These are phyloP conservation scores for Phytophthora ramorum DNA, from an alignment of 352 stramenopile species.

Conservation along the genomic window DNA sequence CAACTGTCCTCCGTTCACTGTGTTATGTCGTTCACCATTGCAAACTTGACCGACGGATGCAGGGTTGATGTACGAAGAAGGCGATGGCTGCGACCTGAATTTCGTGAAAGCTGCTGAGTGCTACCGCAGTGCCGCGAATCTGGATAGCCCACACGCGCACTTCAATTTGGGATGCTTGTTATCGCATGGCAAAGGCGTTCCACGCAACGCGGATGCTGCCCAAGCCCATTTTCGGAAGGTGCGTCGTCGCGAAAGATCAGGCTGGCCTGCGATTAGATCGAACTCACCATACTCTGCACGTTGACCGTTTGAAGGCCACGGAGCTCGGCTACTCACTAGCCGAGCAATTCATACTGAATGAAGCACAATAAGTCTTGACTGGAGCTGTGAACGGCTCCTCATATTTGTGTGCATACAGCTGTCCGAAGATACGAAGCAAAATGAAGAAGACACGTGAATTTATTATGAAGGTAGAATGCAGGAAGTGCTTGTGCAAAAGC, in stretches of 20 bases:
- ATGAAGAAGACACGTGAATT: constrained; percentile 40
- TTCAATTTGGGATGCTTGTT: constrained; percentile 84
- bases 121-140: constrained; percentile 58
- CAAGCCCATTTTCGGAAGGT: constrained; percentile 70
- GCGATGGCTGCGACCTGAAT: constrained; percentile 74
- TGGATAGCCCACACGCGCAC: constrained; percentile 63
- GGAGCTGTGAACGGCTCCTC: neutral
- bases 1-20: neutral
- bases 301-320: constrained; percentile 36
- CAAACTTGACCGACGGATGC: neutral
- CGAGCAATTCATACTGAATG: constrained; percentile 52
- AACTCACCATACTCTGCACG: constrained; percentile 13
- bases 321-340: constrained; percentile 68
- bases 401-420: constrained; percentile 14
- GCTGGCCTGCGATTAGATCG: neutral
- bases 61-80: constrained; percentile 80
- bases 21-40: neutral
- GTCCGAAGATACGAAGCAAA: constrained; percentile 20
- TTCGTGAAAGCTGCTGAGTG: constrained; percentile 60
- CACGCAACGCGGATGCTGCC: constrained; percentile 59
- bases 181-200: constrained; percentile 65
- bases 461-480: constrained; percentile 44
- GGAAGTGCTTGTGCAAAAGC: constrained; percentile 25
- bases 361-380: constrained; percentile 16
- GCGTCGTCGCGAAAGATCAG: neutral